A percentile compares a stretch with the other conserved stretches of the same genome.
Conservation (phyloP, 305 asterid species). For the Fraxinus ornus region DNA sequence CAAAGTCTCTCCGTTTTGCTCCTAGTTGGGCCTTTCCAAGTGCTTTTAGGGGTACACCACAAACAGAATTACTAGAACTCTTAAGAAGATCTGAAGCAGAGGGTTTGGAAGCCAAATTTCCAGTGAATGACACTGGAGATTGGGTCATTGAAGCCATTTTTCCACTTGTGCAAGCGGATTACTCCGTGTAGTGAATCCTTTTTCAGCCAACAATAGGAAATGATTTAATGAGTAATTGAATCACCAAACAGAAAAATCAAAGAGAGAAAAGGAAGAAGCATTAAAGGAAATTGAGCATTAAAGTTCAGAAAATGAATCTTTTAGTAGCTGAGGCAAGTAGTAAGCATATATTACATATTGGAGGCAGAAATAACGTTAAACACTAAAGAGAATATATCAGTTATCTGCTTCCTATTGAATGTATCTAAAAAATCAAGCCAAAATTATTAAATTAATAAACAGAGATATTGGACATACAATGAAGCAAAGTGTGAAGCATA, state of each 20-base stretch:
- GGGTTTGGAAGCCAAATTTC: slow-evolving; percentile 58
- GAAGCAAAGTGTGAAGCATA: background rate
- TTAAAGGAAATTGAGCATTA: background rate
- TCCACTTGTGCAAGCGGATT: slow-evolving; percentile 32
- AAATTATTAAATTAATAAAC: background rate
- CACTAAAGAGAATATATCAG: background rate
- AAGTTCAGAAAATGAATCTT: background rate
- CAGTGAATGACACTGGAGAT: slow-evolving; percentile 55
- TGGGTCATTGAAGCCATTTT: slow-evolving; percentile 65
- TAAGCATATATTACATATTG: background rate
- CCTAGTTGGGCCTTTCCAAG: slow-evolving; percentile 64
- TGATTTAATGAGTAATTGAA: background rate
- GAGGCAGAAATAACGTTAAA: background rate
- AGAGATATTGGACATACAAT: background rate
- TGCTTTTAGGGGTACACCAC: slow-evolving; percentile 66
- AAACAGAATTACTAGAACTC: slow-evolving; percentile 63
- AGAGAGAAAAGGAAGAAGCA: background rate
- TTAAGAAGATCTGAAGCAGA: slow-evolving; percentile 74
- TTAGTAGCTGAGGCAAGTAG: background rate
- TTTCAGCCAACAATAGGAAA: background rate
- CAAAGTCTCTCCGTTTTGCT: slow-evolving; percentile 46
- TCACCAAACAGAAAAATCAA: background rate
- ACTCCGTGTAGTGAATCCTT: slow-evolving; percentile 12
- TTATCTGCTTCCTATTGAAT: background rate
- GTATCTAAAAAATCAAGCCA: background rate